Conservation (phyloP, 176 grass and related monocot genomes). For the Zizania latifolia region DNA sequence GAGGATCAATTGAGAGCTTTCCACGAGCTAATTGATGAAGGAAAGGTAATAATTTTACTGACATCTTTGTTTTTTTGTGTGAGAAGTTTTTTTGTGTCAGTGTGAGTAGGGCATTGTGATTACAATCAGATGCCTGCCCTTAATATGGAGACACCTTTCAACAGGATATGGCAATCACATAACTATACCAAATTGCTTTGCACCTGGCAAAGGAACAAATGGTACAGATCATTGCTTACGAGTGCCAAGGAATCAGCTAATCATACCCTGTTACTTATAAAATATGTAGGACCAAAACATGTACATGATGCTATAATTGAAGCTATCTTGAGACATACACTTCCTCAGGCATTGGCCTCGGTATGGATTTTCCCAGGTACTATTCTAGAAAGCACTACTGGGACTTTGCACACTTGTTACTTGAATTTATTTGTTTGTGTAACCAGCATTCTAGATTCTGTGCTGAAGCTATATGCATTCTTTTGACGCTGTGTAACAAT, state of each 20-base stretch:
- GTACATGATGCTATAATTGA: conserved; percentile 68
- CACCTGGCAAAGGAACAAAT: no score
- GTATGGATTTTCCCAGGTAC: conserved; percentile 28
- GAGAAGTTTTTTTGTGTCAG: background rate
- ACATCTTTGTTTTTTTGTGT: background rate
- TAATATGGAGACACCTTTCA: background rate
- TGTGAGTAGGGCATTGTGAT: background rate
- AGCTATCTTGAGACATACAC: conserved; percentile 80
- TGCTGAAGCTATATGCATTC: no score
- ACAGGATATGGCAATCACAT: background rate
- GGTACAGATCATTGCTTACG: no score
- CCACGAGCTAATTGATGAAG: conserved; percentile 70
- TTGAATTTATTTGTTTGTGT: no score
- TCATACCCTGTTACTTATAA: no score
- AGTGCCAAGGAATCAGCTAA: no score
- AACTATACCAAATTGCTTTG: no score
- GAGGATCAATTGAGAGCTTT: conserved; percentile 71
- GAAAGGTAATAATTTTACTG: conserved; percentile 50
- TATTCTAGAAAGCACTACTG: conserved; percentile 1
- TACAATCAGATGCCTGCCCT: background rate
- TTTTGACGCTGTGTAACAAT: no score
- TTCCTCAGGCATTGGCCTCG: conserved; percentile 82
- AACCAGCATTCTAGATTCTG: no score
- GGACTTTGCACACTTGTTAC: no score
- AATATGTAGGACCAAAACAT: conserved; percentile 65